Percentiles rank a stretch among this genome's conserved stretches.
Evolutionary conservation across 2,329 filamentous ascomycete genomes (phyloP).

Genomic region (Neocucurbitaria cava): DNA sequence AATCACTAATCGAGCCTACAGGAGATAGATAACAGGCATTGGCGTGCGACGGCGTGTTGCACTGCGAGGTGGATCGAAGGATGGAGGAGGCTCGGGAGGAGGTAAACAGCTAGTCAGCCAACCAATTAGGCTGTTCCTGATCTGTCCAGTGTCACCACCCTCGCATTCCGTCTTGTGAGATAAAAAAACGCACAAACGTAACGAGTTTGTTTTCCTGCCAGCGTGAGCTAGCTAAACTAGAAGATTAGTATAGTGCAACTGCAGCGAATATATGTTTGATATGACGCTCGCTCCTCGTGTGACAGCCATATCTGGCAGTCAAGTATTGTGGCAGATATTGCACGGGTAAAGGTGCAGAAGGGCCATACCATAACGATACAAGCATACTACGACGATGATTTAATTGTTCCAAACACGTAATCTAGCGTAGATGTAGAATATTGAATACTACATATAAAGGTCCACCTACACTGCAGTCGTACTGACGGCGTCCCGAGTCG

Average conservation of each 20-base stretch:
- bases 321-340: background rate
- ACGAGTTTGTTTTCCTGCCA: background rate
- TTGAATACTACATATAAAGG: background rate
- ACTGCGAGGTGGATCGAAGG: slow-evolving; percentile 31
- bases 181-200: background rate
- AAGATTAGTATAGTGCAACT: background rate
- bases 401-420: background rate
- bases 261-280: background rate
- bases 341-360: background rate
- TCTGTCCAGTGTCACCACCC: slow-evolving; percentile 41
- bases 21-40: slow-evolving; percentile 37
- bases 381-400: background rate
- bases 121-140: slow-evolving; percentile 46
- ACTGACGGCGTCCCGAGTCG: slow-evolving; percentile 19
- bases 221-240: background rate
- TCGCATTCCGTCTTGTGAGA: slow-evolving; percentile 31
- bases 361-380: background rate
- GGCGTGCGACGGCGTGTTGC: slow-evolving; percentile 22
- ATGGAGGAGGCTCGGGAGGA: slow-evolving; percentile 33
- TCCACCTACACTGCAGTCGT: slow-evolving; percentile 18
- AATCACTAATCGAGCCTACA: slow-evolving; percentile 23
- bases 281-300: background rate
- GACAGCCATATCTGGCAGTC: background rate
- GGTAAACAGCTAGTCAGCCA: slow-evolving; percentile 48
- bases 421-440: background rate